Percentiles rank a stretch among this genome's conserved stretches.
phyloP scores from a whole-genome alignment of 352 stramenopile genomes.

The Pythium volutum region DNA sequence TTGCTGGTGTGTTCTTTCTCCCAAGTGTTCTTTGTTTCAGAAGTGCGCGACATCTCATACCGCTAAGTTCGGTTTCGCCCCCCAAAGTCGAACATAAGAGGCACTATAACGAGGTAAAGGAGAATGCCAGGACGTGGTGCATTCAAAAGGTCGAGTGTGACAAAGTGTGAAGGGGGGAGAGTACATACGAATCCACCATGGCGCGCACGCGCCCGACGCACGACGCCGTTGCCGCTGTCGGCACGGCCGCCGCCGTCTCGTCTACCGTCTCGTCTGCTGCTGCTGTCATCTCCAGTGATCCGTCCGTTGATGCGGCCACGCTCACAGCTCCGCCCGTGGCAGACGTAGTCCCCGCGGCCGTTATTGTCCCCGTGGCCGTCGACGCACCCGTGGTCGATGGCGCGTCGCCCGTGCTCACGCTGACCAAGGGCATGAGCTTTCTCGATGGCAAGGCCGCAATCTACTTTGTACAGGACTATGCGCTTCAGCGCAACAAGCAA shows the following conservation, averaged over 20 bases:
- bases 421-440: conserved; percentile 46
- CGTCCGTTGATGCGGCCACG: no score
- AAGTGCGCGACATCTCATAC: background rate
- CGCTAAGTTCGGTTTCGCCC: background rate
- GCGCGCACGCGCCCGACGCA: background rate
- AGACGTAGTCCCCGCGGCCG: no score
- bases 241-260: no score
- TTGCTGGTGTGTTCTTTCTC: conserved; percentile 3
- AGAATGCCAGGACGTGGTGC: conserved; percentile 18
- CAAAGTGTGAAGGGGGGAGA: conserved; percentile 14
- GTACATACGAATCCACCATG: background rate
- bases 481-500: conserved; percentile 52
- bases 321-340: no score
- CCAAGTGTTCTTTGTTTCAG: background rate
- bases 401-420: conserved; percentile 12
- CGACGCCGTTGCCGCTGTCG: background rate
- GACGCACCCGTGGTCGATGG: background rate
- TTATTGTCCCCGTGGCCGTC: background rate
- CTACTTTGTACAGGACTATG: conserved; percentile 63
- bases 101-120: conserved; percentile 5
- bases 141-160: background rate
- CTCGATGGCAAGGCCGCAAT: conserved; percentile 43
- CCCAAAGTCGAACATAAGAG: conserved; percentile 10
- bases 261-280: background rate
- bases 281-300: background rate